These are phyloP conservation scores for Trametes meyenii DNA, from an alignment of 768 basidiomycete genomes.

Conservation along the genomic window DNA sequence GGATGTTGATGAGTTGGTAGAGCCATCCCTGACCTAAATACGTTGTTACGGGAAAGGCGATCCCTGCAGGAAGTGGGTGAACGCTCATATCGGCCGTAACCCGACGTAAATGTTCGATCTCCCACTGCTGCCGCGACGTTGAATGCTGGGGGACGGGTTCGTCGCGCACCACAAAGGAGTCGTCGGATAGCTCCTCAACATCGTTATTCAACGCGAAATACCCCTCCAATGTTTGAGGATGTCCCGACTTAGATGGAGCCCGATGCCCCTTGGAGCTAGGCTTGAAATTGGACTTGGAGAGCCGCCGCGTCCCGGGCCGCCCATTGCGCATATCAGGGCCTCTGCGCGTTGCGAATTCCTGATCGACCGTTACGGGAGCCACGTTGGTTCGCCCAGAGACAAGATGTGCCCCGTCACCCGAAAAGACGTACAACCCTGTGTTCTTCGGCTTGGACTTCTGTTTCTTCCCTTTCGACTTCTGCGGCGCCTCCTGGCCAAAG, in stretches of 20 bases:
- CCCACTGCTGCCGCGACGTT: slow-evolving; percentile 1
- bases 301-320: not conserved
- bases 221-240: slow-evolving; percentile 5
- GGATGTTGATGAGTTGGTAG: slow-evolving; percentile 51
- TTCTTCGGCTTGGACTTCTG: slow-evolving; percentile 26
- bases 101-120: slow-evolving; percentile 20
- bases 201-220: slow-evolving; percentile 1
- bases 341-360: slow-evolving; percentile 43
- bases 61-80: slow-evolving; percentile 49
- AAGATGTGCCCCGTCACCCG: slow-evolving; percentile 42
- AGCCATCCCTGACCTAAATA: slow-evolving; percentile 67
- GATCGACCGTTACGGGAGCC: slow-evolving; percentile 43
- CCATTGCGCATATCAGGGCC: slow-evolving; percentile 14
- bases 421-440: slow-evolving; percentile 42
- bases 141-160: not conserved
- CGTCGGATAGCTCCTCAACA: slow-evolving; percentile 6
- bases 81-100: slow-evolving; percentile 56
- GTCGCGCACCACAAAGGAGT: slow-evolving; percentile 12
- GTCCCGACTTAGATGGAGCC: slow-evolving; percentile 8
- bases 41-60: slow-evolving; percentile 52
- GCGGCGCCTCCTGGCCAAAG: slow-evolving; percentile 7
- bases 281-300: not conserved
- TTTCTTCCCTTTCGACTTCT: slow-evolving; percentile 5
- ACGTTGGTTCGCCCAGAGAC: slow-evolving; percentile 39
- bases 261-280: not conserved